phyloP scores from a whole-genome alignment of 192 early-diverging fungal species.

The Coemansia sp. region DNA sequence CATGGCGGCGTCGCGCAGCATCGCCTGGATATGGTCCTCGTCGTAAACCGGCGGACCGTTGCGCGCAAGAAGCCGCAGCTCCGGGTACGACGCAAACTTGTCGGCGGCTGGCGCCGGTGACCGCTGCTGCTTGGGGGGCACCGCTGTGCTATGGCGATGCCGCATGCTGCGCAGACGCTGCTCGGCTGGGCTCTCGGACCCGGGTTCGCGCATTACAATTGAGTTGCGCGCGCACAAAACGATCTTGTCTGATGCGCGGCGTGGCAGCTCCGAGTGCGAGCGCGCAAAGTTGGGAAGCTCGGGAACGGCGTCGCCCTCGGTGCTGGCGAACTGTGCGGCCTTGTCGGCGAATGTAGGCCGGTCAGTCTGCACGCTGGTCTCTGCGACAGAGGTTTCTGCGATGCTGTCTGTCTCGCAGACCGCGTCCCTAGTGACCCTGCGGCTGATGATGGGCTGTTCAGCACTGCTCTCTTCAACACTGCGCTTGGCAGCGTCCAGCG shows the following conservation, averaged over 20 bases:
- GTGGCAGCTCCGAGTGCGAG: constrained; percentile 20
- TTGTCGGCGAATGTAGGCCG: neutral
- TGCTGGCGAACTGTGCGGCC: constrained; percentile 2
- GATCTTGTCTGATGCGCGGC: constrained; percentile 32
- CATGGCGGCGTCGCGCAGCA: constrained; percentile 32
- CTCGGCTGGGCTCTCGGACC: constrained; percentile 18
- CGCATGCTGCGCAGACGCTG: constrained; percentile 33
- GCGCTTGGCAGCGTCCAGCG: too few relatives aligned
- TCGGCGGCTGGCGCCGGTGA: constrained; percentile 10
- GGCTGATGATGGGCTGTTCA: too few relatives aligned
- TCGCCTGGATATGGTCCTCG: constrained; percentile 33
- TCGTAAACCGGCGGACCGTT: constrained; percentile 21
- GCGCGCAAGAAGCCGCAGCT: constrained; percentile 30
- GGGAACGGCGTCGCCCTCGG: neutral
- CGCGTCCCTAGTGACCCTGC: neutral
- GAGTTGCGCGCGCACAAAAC: constrained; percentile 38
- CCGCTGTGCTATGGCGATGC: constrained; percentile 34
- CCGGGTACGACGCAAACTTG: constrained; percentile 48
- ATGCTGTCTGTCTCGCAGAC: neutral
- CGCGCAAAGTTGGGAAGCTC: neutral
- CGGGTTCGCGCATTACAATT: constrained; percentile 2
- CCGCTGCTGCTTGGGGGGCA: constrained; percentile 4
- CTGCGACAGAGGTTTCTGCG: neutral
- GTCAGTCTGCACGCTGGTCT: constrained; percentile 3
- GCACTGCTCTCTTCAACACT: too few relatives aligned